Percentiles rank a stretch among this genome's conserved stretches.
phyloP scores from a whole-genome alignment of 2,329 filamentous ascomycete genomes.

The Teratosphaeria epicoccoides region DNA sequence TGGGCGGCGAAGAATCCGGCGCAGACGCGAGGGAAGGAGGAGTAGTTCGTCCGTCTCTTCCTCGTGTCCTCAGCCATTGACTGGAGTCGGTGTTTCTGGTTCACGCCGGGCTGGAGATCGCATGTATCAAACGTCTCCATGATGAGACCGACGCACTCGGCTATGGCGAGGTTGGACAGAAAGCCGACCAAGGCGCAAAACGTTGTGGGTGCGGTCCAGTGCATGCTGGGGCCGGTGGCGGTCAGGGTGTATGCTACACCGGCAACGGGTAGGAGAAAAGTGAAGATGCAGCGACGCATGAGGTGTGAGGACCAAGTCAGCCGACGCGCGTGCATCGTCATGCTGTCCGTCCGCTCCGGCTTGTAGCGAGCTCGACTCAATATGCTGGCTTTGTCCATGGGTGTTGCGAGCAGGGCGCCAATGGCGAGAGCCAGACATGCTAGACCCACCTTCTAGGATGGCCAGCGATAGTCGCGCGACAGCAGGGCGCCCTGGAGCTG shows the following conservation, averaged over 20 bases:
- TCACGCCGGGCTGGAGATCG: constrained; percentile 63
- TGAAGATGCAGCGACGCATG: constrained; percentile 57
- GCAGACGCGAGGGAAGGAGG: constrained; percentile 61
- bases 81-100: constrained; percentile 37
- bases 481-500: constrained; percentile 58
- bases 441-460: constrained; percentile 55
- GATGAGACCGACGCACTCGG: constrained; percentile 65
- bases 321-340: constrained; percentile 47
- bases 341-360: constrained; percentile 52
- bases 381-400: constrained; percentile 60
- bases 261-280: constrained; percentile 54
- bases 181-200: constrained; percentile 60
- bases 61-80: constrained; percentile 34
- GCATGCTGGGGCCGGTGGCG: constrained; percentile 51
- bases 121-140: constrained; percentile 79
- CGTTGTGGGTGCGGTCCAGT: constrained; percentile 52
- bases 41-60: constrained; percentile 56
- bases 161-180: constrained; percentile 60
- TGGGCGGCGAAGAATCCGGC: constrained; percentile 64
- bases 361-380: constrained; percentile 56
- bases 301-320: constrained; percentile 64
- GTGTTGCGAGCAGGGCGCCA: constrained; percentile 58
- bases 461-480: constrained; percentile 56
- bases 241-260: constrained; percentile 58
- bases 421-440: constrained; percentile 56